These are phyloP conservation scores for Umbilicaria muhlenbergii DNA, from an alignment of 495 filamentous ascomycete species.

Conservation along the genomic window DNA sequence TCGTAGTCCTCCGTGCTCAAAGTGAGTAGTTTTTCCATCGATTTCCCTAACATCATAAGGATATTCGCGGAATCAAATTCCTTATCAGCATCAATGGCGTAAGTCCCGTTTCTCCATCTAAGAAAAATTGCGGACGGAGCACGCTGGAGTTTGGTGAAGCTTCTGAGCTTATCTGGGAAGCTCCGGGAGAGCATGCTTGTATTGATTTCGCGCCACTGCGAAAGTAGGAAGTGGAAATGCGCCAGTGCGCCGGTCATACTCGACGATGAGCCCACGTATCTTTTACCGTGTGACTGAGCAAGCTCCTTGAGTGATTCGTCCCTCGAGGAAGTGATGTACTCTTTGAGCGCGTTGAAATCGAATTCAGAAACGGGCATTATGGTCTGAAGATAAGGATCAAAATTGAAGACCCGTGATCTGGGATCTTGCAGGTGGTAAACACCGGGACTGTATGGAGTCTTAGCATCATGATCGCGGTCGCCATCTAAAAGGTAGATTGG, in stretches of 20 bases:
- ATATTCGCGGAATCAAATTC: slow-evolving; percentile 76
- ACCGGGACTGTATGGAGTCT: slow-evolving; percentile 41
- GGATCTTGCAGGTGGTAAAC: slow-evolving; percentile 86
- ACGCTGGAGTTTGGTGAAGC: slow-evolving; percentile 54
- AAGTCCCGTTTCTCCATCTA: slow-evolving; percentile 65
- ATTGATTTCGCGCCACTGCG: slow-evolving; percentile 62
- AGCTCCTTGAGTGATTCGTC: slow-evolving; percentile 51
- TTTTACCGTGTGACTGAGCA: slow-evolving; percentile 52
- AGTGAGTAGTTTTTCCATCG: slow-evolving; percentile 93
- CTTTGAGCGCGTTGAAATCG: slow-evolving; percentile 70
- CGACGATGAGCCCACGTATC: slow-evolving; percentile 88
- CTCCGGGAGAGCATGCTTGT: slow-evolving; percentile 42
- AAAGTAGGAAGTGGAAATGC: slow-evolving; percentile 90
- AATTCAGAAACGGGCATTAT: slow-evolving; percentile 91
- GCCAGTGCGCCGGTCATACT: slow-evolving; percentile 80
- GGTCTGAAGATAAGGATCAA: slow-evolving; percentile 79
- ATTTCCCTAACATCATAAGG: slow-evolving; percentile 78
- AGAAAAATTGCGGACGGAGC: slow-evolving; percentile 71
- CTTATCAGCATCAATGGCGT: slow-evolving; percentile 98
- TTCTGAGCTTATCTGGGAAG: slow-evolving; percentile 40
- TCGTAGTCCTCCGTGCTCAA: slow-evolving; percentile 67
- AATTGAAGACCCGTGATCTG: slow-evolving; percentile 79
- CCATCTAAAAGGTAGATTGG: not conserved
- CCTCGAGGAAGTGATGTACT: slow-evolving; percentile 78
- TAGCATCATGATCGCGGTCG: slow-evolving; percentile 4